Evolutionary conservation across 169 alveolate species (phyloP).

Genomic region (Hammondia hammondi): DNA sequence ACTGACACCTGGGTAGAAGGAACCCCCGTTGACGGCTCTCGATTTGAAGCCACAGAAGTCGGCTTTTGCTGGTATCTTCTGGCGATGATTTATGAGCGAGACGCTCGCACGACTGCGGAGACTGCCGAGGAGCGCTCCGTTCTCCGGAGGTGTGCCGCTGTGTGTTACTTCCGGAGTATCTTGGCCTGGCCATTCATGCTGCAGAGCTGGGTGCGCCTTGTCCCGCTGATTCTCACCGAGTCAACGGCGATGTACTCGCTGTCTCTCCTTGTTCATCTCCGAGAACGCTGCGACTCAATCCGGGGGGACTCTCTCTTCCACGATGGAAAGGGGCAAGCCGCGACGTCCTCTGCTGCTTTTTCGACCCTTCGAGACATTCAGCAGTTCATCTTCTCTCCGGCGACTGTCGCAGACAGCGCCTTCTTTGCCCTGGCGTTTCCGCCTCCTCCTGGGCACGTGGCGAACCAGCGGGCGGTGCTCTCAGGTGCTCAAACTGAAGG

Average conservation of each 20-base stretch:
- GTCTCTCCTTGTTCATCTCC: neutral
- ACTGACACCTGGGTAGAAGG: neutral
- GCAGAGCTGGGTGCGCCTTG: conserved; percentile 16
- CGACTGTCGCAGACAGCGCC: neutral
- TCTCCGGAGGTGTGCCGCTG: conserved; percentile 11
- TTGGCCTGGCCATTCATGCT: conserved; percentile 34
- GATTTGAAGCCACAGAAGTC: neutral
- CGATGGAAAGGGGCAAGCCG: neutral
- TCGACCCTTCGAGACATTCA: neutral
- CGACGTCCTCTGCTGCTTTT: neutral
- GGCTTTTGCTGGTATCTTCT: conserved; percentile 12
- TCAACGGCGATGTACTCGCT: neutral
- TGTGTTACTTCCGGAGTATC: neutral
- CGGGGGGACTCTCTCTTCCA: neutral
- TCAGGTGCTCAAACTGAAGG: neutral
- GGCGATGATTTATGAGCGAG: conserved; percentile 21
- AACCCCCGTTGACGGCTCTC: neutral
- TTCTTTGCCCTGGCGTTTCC: neutral
- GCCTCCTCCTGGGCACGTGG: neutral
- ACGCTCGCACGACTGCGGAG: neutral
- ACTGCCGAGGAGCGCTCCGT: conserved; percentile 10
- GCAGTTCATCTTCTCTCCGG: neutral
- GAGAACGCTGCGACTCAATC: neutral
- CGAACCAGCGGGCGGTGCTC: neutral
- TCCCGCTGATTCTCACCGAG: neutral